Percentiles rank a stretch among this genome's conserved stretches.
These are phyloP conservation scores for Porphyrellus cyaneotinctus DNA, from an alignment of 768 basidiomycete species.

Conservation along the genomic window DNA sequence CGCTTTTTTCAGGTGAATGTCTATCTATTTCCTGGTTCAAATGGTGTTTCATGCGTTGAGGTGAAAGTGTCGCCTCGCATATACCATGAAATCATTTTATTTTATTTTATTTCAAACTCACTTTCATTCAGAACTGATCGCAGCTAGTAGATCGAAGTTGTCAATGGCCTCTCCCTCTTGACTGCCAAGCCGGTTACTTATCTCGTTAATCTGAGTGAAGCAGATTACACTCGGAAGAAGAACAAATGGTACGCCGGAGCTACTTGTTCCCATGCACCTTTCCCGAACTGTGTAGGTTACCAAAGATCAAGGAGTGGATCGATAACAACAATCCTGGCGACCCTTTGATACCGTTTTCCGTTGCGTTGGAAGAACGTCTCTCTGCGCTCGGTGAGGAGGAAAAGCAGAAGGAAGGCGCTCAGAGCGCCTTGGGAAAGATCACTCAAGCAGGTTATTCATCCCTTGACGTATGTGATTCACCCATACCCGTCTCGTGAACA, in stretches of 20 bases:
- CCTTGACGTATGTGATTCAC: slow-evolving; percentile 58
- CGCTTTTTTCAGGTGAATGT: slow-evolving; percentile 21
- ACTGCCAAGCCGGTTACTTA: slow-evolving; percentile 98
- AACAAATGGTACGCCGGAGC: slow-evolving; percentile 77
- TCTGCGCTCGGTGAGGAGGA: slow-evolving; percentile 58
- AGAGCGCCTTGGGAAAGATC: slow-evolving; percentile 83
- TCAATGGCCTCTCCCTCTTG: slow-evolving; percentile 84
- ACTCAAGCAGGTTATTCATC: slow-evolving; percentile 89
- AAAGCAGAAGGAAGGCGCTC: slow-evolving; percentile 72
- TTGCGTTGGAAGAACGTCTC: slow-evolving; percentile 90
- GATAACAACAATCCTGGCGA: slow-evolving; percentile 96
- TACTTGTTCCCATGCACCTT: background rate
- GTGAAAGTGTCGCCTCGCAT: slow-evolving; percentile 76
- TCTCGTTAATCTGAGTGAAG: slow-evolving; percentile 94
- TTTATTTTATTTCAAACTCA: background rate
- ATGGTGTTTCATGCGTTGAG: slow-evolving; percentile 60
- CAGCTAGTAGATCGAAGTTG: slow-evolving; percentile 70
- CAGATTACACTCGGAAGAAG: slow-evolving; percentile 94
- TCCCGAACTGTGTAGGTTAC: slow-evolving; percentile 50
- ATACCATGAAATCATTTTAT: background rate
- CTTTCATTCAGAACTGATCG: slow-evolving; percentile 9
- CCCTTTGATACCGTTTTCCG: slow-evolving; percentile 93
- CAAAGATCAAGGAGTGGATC: slow-evolving; percentile 98
- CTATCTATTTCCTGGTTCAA: slow-evolving; percentile 40
- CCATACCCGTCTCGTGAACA: background rate